Evolutionary conservation across 2,329 filamentous ascomycete genomes (phyloP).

Genomic region (Aphanoascus verrucosus): DNA sequence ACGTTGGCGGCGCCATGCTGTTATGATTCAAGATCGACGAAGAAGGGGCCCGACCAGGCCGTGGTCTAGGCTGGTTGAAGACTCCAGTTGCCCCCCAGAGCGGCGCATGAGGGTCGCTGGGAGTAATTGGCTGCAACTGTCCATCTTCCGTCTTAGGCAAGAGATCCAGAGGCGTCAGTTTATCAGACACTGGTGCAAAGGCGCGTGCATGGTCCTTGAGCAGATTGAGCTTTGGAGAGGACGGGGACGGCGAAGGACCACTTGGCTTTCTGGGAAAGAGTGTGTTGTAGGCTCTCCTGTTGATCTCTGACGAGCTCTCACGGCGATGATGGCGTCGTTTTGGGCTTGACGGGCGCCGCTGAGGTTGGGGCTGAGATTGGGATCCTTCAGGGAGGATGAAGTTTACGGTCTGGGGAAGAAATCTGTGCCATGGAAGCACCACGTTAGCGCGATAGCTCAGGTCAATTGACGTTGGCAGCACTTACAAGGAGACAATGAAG

Average conservation of each 20-base stretch:
- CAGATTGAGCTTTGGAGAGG: conserved; percentile 1
- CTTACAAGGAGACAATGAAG: conserved; percentile 51
- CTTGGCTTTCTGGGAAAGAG: conserved; percentile 25
- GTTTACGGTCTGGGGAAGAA: conserved; percentile 83
- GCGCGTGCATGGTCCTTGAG: conserved; percentile 23
- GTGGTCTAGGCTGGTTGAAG: conserved; percentile 67
- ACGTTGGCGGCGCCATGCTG: conserved; percentile 5
- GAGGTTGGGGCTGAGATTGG: not conserved
- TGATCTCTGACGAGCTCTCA: conserved; percentile 13
- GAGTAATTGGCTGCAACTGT: conserved; percentile 46
- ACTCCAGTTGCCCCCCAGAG: conserved; percentile 59
- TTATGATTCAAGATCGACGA: conserved; percentile 62
- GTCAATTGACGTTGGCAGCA: not conserved
- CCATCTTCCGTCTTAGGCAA: conserved; percentile 14
- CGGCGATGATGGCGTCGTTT: conserved; percentile 9
- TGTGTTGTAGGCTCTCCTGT: conserved; percentile 25
- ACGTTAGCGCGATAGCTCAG: not conserved
- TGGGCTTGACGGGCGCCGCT: conserved; percentile 10
- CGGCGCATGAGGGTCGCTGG: conserved; percentile 63
- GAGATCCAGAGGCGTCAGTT: conserved; percentile 19
- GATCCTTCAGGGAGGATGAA: conserved; percentile 50
- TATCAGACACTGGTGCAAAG: conserved; percentile 25
- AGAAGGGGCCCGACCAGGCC: conserved; percentile 62
- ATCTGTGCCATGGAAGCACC: conserved; percentile 49
- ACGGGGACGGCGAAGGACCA: not conserved